These are phyloP conservation scores for Calonectria pauciramosa DNA, from an alignment of 2,329 filamentous ascomycete genomes.

Conservation along the genomic window DNA sequence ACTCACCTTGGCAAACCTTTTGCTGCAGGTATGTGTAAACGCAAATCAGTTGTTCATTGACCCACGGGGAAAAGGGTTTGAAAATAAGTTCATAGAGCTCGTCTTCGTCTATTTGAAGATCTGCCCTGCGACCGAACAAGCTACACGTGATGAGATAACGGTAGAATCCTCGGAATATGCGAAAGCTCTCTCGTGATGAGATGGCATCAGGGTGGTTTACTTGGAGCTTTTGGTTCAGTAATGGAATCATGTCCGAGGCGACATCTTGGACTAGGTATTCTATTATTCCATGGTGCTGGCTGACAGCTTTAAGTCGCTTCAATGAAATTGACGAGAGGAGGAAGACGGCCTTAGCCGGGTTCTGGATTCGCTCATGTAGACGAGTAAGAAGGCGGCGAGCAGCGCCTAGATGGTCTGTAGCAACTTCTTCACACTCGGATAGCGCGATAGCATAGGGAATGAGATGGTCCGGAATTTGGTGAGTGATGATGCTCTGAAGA, in stretches of 20 bases:
- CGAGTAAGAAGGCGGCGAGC: neutral
- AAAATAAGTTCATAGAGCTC: neutral
- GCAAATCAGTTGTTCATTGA: conserved; percentile 11
- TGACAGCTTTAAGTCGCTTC: neutral
- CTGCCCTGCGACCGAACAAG: neutral
- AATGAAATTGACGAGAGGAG: neutral
- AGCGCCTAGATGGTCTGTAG: neutral
- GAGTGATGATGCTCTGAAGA: neutral
- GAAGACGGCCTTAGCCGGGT: neutral
- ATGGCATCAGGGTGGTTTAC: neutral
- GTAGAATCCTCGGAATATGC: neutral
- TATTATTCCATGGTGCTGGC: neutral
- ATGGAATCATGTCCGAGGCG: neutral
- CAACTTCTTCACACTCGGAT: neutral
- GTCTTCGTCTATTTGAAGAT: neutral
- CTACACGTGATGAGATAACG: conserved; percentile 3
- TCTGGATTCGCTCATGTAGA: neutral
- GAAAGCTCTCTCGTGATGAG: neutral
- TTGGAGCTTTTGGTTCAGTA: neutral
- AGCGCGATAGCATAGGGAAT: neutral
- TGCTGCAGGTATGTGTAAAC: neutral
- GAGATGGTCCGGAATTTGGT: neutral
- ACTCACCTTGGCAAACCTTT: neutral
- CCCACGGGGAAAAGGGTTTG: neutral
- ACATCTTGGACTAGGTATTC: neutral